phyloP scores from a whole-genome alignment of 257 asterid genomes.

The Gentiana dahurica region DNA sequence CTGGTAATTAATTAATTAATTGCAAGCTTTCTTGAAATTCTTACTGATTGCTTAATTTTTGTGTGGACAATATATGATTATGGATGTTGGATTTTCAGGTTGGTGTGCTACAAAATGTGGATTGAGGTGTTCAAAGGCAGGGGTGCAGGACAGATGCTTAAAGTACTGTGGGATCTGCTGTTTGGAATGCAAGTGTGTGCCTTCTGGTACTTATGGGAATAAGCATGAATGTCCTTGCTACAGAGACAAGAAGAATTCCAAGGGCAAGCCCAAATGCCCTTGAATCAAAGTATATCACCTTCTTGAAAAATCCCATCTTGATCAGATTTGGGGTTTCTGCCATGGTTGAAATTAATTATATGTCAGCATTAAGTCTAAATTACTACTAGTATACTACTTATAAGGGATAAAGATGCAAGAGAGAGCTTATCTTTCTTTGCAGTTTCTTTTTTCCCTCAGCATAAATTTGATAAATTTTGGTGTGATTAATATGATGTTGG shows the following conservation, averaged over 20 bases:
- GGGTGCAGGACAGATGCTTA: slow-evolving; percentile 37
- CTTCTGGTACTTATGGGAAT: slow-evolving; percentile 61
- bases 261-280: slow-evolving; percentile 72
- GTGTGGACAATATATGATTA: not conserved
- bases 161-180: slow-evolving; percentile 59
- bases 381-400: no score
- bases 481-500: no score
- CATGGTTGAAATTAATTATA: no score
- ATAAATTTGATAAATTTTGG: no score
- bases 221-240: slow-evolving; percentile 69
- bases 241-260: slow-evolving; percentile 47
- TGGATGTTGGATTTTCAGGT: slow-evolving; percentile 10
- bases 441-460: no score
- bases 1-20: slow-evolving; percentile 14
- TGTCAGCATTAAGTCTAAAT: no score
- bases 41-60: not conserved
- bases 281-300: slow-evolving; percentile 1
- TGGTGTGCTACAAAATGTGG: slow-evolving; percentile 32
- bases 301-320: no score
- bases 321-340: no score
- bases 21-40: no score
- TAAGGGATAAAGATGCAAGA: no score
- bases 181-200: slow-evolving; percentile 53
- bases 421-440: no score
- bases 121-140: slow-evolving; percentile 52